These are phyloP conservation scores for Akanthomyces lecanii DNA, from an alignment of 2,329 filamentous ascomycete genomes.

Conservation along the genomic window DNA sequence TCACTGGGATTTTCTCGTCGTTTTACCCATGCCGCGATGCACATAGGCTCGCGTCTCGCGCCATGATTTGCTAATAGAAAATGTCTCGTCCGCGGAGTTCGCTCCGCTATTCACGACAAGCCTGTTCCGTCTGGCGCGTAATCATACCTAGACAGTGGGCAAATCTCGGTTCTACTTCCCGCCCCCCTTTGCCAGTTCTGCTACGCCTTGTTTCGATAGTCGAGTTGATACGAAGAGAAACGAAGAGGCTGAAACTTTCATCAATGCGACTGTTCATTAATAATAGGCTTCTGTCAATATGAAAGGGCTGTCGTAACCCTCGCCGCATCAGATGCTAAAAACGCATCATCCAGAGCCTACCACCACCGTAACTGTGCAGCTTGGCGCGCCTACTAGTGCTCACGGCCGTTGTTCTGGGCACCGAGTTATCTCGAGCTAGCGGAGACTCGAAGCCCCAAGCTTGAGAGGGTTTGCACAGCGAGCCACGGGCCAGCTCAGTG, in stretches of 20 bases:
- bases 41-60: not conserved
- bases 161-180: not conserved
- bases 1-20: too few species aligned
- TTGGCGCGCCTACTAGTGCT: conserved; percentile 4
- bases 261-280: not conserved
- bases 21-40: not conserved
- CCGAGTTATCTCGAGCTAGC: not conserved
- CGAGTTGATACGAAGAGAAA: not conserved
- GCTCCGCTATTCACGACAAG: not conserved
- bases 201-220: not conserved
- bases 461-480: too few species aligned
- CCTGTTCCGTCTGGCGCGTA: not conserved
- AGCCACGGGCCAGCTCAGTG: not conserved
- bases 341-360: too few species aligned
- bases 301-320: not conserved
- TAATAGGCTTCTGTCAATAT: conserved; percentile 1
- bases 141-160: not conserved
- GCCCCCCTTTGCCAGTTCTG: not conserved
- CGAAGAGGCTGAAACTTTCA: not conserved
- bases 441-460: too few species aligned
- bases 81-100: not conserved
- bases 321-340: not conserved
- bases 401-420: not conserved
- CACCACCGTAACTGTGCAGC: not conserved
- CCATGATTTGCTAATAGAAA: not conserved